Conservation (phyloP, 805 yeast genomes). For the Zygosaccharomyces bailii region DNA sequence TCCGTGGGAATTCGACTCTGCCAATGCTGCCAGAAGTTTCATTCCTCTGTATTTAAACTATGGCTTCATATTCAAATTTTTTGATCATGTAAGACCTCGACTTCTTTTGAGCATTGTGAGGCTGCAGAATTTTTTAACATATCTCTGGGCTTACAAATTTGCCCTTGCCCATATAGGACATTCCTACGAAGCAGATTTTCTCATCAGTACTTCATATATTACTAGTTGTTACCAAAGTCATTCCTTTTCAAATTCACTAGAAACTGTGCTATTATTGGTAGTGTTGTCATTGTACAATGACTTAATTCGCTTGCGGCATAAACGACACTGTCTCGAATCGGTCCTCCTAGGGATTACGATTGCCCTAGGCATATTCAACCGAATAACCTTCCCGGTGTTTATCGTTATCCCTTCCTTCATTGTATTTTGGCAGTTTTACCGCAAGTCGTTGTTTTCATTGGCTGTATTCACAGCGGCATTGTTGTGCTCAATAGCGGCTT, state of each 20-base stretch:
- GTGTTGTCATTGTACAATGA: constrained; percentile 42
- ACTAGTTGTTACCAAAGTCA: constrained; percentile 80
- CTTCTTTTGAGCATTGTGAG: constrained; percentile 53
- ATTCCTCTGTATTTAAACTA: constrained; percentile 65
- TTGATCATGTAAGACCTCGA: constrained; percentile 38
- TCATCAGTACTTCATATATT: constrained; percentile 57
- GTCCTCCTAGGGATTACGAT: constrained; percentile 45
- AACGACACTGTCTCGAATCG: constrained; percentile 15
- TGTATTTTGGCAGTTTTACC: constrained; percentile 42
- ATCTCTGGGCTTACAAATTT: constrained; percentile 38
- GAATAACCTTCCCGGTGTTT: constrained; percentile 80
- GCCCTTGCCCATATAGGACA: constrained; percentile 46
- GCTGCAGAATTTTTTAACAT: constrained; percentile 41
- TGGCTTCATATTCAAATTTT: constrained; percentile 37
- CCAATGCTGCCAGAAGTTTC: constrained; percentile 56
- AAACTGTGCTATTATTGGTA: constrained; percentile 46
- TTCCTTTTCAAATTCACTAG: constrained; percentile 84
- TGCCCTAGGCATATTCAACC: constrained; percentile 72
- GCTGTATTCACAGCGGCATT: constrained; percentile 38
- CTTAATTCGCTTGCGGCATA: constrained; percentile 15
- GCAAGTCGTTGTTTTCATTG: constrained; percentile 36
- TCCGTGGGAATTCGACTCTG: constrained; percentile 80
- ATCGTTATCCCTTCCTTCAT: constrained; percentile 57
- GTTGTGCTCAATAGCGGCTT: constrained; percentile 33
- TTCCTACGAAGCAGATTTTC: constrained; percentile 29